Conservation (phyloP, 2,329 filamentous ascomycete species). For the Emmonsiellopsis sp. region DNA sequence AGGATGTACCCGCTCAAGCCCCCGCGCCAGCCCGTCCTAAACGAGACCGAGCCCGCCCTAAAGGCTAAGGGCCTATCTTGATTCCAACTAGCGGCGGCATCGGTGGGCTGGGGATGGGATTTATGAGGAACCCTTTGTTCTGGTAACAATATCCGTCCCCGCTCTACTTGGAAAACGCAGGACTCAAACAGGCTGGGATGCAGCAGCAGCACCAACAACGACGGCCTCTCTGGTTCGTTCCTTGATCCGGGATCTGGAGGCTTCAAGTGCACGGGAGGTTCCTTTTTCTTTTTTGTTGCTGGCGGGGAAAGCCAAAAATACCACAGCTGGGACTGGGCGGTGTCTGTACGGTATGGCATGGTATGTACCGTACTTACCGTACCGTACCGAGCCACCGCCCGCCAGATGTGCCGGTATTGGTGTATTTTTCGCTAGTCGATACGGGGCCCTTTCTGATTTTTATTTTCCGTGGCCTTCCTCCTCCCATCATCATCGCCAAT, state of each 20-base stretch:
- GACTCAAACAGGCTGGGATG: too few relatives aligned
- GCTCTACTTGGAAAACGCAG: too few relatives aligned
- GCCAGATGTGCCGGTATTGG: neutral
- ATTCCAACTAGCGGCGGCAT: too few relatives aligned
- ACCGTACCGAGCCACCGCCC: conserved; percentile 5
- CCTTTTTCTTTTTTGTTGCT: neutral
- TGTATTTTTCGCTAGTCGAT: neutral
- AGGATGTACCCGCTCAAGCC: too few relatives aligned
- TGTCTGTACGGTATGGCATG: neutral
- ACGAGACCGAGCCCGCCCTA: too few relatives aligned
- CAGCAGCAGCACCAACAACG: too few relatives aligned
- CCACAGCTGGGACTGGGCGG: neutral
- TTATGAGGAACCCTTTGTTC: too few relatives aligned
- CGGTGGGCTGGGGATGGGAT: too few relatives aligned
- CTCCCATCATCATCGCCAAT: neutral
- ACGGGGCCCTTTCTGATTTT: neutral
- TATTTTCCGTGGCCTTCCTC: neutral
- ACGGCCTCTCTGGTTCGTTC: neutral
- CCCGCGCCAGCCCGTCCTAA: too few relatives aligned
- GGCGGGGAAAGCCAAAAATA: neutral
- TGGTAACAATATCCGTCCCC: too few relatives aligned
- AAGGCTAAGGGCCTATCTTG: too few relatives aligned
- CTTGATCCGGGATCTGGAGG: neutral
- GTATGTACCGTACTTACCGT: neutral
- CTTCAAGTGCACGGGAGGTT: neutral